A percentile compares a stretch with the other conserved stretches of the same genome.
phyloP scores from a whole-genome alignment of 139 green algal genomes.

The Chlamydomonas schloesseri region DNA sequence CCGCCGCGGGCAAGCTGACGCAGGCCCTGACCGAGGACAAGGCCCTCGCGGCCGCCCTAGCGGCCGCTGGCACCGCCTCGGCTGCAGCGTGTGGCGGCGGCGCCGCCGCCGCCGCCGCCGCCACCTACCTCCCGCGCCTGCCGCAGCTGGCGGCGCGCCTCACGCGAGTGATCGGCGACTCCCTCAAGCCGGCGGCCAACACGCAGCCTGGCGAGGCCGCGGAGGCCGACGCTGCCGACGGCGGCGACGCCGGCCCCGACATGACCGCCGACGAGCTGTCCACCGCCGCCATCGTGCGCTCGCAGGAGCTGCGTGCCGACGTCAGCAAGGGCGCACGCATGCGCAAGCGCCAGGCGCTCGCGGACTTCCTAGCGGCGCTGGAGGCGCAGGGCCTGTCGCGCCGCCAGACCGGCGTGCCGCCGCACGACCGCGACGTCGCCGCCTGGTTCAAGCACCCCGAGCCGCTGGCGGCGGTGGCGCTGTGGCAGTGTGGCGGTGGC shows the following conservation, averaged over 20 bases:
- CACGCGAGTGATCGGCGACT: conserved; percentile 5
- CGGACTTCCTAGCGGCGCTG: conserved; percentile 83
- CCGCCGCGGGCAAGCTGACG: neutral
- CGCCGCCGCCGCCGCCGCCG: neutral
- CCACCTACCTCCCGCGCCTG: conserved; percentile 36
- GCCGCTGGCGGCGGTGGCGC: conserved; percentile 5
- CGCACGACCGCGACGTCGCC: conserved; percentile 43
- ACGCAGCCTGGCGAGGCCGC: neutral
- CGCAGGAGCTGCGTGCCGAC: conserved; percentile 70
- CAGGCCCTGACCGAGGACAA: neutral
- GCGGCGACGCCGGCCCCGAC: neutral
- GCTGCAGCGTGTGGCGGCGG: neutral
- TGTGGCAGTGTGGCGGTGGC: conserved; percentile 1
- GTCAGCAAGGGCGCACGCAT: conserved; percentile 77
- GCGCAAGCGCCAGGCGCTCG: conserved; percentile 95
- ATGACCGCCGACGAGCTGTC: conserved; percentile 71
- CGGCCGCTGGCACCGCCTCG: neutral
- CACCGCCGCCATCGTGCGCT: conserved; percentile 57
- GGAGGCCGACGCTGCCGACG: conserved; percentile 9
- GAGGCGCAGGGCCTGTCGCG: conserved; percentile 73
- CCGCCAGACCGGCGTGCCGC: conserved; percentile 72
- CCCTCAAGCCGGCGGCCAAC: neutral
- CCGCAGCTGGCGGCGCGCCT: conserved; percentile 55
- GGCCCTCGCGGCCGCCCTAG: neutral
- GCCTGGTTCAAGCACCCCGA: conserved; percentile 70